phyloP scores from a whole-genome alignment of 306 rosid genomes.

The Dryas alaskensis region DNA sequence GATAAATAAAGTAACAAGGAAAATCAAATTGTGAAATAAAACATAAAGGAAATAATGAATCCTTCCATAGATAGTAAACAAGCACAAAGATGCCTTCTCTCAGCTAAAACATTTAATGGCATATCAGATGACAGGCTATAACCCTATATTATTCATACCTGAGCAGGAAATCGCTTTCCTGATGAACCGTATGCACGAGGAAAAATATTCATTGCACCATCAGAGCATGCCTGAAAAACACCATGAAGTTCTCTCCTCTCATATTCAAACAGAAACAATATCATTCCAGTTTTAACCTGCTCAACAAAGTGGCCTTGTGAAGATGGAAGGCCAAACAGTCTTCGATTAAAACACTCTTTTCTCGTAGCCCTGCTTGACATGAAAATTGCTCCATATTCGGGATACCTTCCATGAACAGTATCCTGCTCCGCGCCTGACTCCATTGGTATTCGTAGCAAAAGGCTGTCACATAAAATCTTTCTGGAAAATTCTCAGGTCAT shows the following conservation, averaged over 20 bases:
- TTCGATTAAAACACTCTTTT: conserved; percentile 35
- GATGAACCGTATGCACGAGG: conserved; percentile 40
- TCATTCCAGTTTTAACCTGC: conserved; percentile 50
- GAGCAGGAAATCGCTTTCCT: conserved; percentile 55
- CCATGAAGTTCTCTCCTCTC: conserved; percentile 60
- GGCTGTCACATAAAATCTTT: conserved; percentile 6
- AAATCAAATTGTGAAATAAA: not conserved
- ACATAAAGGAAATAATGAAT: not conserved
- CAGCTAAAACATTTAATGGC: not conserved
- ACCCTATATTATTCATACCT: conserved; percentile 37
- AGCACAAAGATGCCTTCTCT: not conserved
- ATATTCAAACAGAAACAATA: conserved; percentile 56
- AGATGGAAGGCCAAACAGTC: conserved; percentile 46
- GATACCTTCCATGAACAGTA: conserved; percentile 23
- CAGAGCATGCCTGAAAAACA: conserved; percentile 48
- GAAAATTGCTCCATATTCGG: conserved; percentile 53
- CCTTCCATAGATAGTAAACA: not conserved
- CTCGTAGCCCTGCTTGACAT: conserved; percentile 43
- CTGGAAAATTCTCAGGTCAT: not conserved
- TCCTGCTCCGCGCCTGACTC: conserved; percentile 5
- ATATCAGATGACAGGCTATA: not conserved
- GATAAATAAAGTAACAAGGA: conserved; percentile 12
- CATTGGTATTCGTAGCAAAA: conserved; percentile 23
- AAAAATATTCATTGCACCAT: conserved; percentile 44
- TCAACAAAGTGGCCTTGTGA: conserved; percentile 37